Conservation (phyloP, 257 asterid genomes). For the Nicotiana benthamiana region DNA sequence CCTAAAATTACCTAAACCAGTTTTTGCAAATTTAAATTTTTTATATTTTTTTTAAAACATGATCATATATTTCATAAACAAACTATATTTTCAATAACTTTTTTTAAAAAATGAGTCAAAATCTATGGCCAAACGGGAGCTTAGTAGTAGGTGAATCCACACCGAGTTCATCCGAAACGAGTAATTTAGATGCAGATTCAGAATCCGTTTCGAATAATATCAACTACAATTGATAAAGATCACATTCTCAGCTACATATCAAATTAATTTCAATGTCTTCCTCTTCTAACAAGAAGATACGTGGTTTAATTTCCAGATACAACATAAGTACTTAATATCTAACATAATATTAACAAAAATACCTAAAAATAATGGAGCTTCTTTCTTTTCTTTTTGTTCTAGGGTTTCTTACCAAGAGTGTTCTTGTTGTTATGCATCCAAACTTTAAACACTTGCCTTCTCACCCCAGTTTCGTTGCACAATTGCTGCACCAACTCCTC, state of each 20-base stretch:
- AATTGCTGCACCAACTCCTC: slow-evolving; percentile 18
- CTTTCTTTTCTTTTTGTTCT: neutral
- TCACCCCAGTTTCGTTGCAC: slow-evolving; percentile 15
- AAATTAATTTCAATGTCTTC: neutral
- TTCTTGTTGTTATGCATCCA: slow-evolving; percentile 26
- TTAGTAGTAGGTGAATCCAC: too few relatives aligned
- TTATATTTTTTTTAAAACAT: too few relatives aligned
- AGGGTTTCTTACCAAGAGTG: slow-evolving; percentile 17
- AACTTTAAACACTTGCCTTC: slow-evolving; percentile 20
- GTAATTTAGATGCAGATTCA: too few relatives aligned
- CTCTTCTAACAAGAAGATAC: neutral
- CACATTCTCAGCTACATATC: neutral
- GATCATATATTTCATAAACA: too few relatives aligned
- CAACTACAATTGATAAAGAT: neutral
- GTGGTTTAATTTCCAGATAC: neutral
- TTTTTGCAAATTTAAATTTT: too few relatives aligned
- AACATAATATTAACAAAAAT: neutral
- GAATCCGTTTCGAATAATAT: too few relatives aligned
- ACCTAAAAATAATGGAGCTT: neutral
- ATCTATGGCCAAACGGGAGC: too few relatives aligned
- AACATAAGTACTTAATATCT: neutral
- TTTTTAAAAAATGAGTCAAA: too few relatives aligned
- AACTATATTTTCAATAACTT: too few relatives aligned
- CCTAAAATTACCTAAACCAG: too few relatives aligned
- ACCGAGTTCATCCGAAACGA: too few relatives aligned